Conservation (phyloP, 2,329 filamentous ascomycete species). For the Colletotrichum viniferum region DNA sequence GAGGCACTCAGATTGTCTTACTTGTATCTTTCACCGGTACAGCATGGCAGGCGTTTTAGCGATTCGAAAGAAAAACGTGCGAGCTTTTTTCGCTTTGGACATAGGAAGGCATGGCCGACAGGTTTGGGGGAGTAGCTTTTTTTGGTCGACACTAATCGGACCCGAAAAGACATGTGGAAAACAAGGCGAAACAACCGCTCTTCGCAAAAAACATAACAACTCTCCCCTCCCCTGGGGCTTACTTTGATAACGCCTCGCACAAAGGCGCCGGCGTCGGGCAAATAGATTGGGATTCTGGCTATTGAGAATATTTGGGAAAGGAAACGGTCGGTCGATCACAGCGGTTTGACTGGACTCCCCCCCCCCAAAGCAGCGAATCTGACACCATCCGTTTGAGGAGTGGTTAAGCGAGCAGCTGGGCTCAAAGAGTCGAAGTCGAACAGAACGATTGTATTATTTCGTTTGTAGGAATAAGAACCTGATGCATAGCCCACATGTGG, state of each 20-base stretch:
- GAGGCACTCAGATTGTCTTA: neutral
- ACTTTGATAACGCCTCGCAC: neutral
- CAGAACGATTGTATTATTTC: slow-evolving; percentile 13
- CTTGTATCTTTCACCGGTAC: slow-evolving; percentile 18
- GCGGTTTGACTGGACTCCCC: neutral
- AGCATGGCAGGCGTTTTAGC: slow-evolving; percentile 22
- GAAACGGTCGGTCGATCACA: neutral
- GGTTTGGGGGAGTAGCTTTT: neutral
- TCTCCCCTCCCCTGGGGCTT: slow-evolving; percentile 9
- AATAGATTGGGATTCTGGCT: neutral
- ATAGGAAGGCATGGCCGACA: neutral
- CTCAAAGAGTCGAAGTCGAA: neutral
- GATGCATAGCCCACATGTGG: neutral
- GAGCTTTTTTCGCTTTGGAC: neutral
- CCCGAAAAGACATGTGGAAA: neutral
- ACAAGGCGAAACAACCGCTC: neutral
- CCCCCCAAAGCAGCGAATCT: neutral
- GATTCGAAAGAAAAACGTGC: slow-evolving; percentile 1
- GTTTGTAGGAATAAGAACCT: slow-evolving; percentile 19
- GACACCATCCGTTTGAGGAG: neutral
- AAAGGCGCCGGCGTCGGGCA: neutral
- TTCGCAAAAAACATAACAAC: neutral
- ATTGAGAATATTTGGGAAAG: neutral
- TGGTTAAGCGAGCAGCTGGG: neutral
- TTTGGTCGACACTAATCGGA: neutral